These are phyloP conservation scores for Jaltomata sinuosa DNA, from an alignment of 257 asterid genomes.

Conservation along the genomic window DNA sequence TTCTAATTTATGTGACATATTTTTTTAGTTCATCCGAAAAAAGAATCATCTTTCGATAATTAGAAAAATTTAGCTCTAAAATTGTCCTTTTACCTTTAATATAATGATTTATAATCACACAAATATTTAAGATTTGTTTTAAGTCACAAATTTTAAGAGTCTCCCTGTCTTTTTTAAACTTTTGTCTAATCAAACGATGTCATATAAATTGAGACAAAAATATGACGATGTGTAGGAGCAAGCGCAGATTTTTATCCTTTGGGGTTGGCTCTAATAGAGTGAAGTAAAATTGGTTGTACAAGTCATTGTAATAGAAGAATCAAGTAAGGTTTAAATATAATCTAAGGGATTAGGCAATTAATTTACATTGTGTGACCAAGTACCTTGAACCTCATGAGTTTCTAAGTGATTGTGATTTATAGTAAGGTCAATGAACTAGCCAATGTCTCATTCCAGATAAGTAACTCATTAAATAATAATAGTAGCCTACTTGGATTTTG, in stretches of 20 bases:
- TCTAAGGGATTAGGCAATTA: not conserved
- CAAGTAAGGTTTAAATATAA: not conserved
- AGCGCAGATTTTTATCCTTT: not conserved
- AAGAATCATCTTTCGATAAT: too few species aligned
- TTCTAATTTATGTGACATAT: too few species aligned
- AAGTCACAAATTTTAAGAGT: too few species aligned
- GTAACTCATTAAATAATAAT: constrained; percentile 12
- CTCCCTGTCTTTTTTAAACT: too few species aligned
- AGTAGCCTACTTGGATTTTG: not conserved
- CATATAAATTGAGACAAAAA: too few species aligned
- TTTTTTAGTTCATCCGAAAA: too few species aligned
- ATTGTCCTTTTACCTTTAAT: too few species aligned
- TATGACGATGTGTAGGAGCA: not conserved
- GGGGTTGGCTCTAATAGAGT: not conserved
- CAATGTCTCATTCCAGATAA: constrained; percentile 3
- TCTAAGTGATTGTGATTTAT: not conserved
- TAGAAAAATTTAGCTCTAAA: too few species aligned
- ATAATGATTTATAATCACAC: too few species aligned
- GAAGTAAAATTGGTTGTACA: not conserved
- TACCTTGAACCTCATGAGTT: not conserved
- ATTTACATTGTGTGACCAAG: not conserved
- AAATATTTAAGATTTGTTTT: not conserved
- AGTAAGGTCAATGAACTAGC: not conserved
- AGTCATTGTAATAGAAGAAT: not conserved
- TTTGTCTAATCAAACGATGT: not conserved